These are phyloP conservation scores for Fusarium sp. DNA, from an alignment of 2,329 filamentous ascomycete species.

Conservation along the genomic window DNA sequence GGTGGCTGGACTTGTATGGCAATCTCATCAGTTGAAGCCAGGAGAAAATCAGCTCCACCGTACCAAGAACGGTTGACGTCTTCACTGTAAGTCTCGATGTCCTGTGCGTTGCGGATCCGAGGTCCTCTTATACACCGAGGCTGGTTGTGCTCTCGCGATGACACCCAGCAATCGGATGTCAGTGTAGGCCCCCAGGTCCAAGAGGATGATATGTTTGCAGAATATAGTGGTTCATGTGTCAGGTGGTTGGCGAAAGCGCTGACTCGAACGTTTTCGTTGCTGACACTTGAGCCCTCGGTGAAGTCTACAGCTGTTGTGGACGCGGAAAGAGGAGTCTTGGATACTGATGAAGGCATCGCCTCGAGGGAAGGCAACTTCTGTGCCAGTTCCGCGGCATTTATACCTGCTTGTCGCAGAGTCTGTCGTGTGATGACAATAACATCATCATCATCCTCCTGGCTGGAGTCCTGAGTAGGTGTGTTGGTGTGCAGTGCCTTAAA, in stretches of 20 bases:
- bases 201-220: neutral
- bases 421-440: constrained; percentile 40
- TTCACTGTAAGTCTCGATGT: constrained; percentile 45
- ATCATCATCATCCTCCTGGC: constrained; percentile 47
- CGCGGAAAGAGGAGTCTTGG: neutral
- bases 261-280: neutral
- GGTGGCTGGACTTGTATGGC: constrained; percentile 48
- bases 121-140: constrained; percentile 35
- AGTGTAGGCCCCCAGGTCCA: constrained; percentile 20
- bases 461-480: constrained; percentile 36
- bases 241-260: neutral
- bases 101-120: constrained; percentile 40
- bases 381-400: constrained; percentile 35
- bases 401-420: constrained; percentile 41
- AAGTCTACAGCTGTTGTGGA: neutral
- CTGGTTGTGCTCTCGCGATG: constrained; percentile 3
- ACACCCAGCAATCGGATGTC: constrained; percentile 14
- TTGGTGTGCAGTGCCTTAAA: constrained; percentile 52
- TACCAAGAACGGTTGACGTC: constrained; percentile 56
- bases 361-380: constrained; percentile 20
- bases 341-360: constrained; percentile 6
- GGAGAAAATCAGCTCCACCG: constrained; percentile 53
- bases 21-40: constrained; percentile 50
- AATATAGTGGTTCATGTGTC: neutral
- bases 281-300: constrained; percentile 7